phyloP scores from a whole-genome alignment of 257 asterid species.

The Cruciata laevipes region DNA sequence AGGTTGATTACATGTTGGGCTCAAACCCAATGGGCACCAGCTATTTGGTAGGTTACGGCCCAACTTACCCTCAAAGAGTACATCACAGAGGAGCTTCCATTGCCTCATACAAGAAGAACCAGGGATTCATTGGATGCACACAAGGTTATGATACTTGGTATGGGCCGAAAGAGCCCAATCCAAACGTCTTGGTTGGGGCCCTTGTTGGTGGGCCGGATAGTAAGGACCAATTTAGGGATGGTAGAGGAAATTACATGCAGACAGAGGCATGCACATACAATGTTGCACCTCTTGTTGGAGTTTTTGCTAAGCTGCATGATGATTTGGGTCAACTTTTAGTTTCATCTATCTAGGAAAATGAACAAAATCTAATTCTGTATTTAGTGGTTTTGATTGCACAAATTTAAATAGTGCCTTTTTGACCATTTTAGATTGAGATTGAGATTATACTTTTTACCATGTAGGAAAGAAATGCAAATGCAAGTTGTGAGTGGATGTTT shows the following conservation, averaged over 20 bases:
- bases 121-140: constrained; percentile 54
- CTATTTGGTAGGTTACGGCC: constrained; percentile 74
- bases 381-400: not conserved
- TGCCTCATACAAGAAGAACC: constrained; percentile 36
- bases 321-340: constrained; percentile 24
- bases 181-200: constrained; percentile 57
- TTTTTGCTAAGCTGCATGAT: constrained; percentile 49
- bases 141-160: constrained; percentile 68
- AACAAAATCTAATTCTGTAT: not conserved
- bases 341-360: constrained; percentile 30
- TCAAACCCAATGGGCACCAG: constrained; percentile 62
- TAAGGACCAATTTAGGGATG: constrained; percentile 46
- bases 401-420: not conserved
- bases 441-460: not conserved
- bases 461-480: not conserved
- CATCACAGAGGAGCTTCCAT: constrained; percentile 83
- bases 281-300: constrained; percentile 67
- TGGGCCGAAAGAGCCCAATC: constrained; percentile 44
- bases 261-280: constrained; percentile 84
- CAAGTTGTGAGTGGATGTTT: not conserved
- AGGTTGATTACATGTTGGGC: constrained; percentile 66
- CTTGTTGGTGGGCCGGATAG: constrained; percentile 71
- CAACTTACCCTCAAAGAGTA: constrained; percentile 42
- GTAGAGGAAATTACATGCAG: constrained; percentile 56
- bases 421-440: not conserved